A percentile compares a stretch with the other conserved stretches of the same genome.
Conservation (phyloP, 306 rosid species). For the Hylodesmum podocarpum region DNA sequence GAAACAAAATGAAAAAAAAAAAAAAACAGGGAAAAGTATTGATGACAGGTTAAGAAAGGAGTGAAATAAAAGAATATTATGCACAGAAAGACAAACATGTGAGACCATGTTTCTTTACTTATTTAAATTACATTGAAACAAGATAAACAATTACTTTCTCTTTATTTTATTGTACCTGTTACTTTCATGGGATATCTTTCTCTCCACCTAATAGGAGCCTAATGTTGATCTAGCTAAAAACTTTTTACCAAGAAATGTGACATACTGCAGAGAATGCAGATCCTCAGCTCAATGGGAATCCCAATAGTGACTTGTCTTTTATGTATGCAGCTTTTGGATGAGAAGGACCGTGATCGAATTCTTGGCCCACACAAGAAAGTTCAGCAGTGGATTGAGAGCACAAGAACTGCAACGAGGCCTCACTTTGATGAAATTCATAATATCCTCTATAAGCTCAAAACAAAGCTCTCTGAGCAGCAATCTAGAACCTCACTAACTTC, state of each 20-base stretch:
- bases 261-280: background rate
- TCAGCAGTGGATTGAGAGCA: constrained; percentile 78
- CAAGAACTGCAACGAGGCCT: constrained; percentile 71
- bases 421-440: constrained; percentile 80
- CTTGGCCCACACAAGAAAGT: constrained; percentile 84
- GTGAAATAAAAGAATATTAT: too few species aligned
- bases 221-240: background rate
- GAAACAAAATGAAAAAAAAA: too few species aligned
- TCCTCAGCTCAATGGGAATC: background rate
- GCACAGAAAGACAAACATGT: too few species aligned
- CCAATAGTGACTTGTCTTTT: background rate
- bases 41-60: too few species aligned
- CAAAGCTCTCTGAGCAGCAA: constrained; percentile 40
- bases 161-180: too few species aligned
- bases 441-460: constrained; percentile 51
- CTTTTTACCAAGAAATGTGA: background rate
- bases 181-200: too few species aligned
- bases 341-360: constrained; percentile 57
- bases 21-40: too few species aligned
- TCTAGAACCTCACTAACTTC: constrained; percentile 43
- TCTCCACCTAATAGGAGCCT: too few species aligned
- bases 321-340: constrained; percentile 62
- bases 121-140: too few species aligned
- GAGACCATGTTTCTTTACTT: too few species aligned
- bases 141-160: too few species aligned